These are phyloP conservation scores for Podila horticola DNA, from an alignment of 192 early-diverging fungal genomes.

Conservation along the genomic window DNA sequence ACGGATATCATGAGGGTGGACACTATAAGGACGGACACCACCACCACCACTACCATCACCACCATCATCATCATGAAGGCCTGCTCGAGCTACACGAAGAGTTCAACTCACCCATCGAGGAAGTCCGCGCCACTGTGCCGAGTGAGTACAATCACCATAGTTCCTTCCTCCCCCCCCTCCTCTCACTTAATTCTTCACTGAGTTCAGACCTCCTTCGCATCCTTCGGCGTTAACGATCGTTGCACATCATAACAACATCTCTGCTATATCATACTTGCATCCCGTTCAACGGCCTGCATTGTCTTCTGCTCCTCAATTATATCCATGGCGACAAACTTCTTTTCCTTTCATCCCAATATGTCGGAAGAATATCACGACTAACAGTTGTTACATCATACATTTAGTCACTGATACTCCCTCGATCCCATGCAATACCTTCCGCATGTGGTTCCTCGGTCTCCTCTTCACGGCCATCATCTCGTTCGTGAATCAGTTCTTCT, in stretches of 20 bases:
- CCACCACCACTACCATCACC: no score
- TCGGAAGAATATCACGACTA: no score
- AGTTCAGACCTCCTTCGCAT: not conserved
- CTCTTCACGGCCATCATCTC: not conserved
- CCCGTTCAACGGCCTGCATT: no score
- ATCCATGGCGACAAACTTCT: not conserved
- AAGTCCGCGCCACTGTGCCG: slow-evolving; percentile 38
- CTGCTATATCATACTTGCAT: no score
- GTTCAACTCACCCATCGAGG: slow-evolving; percentile 41
- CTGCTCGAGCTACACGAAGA: slow-evolving; percentile 10
- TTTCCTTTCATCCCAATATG: no score
- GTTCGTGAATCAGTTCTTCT: slow-evolving; percentile 61
- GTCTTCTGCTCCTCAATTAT: no score
- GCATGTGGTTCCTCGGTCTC: no score
- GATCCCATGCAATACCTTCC: no score
- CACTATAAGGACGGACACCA: no score
- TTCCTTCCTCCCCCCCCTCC: not conserved
- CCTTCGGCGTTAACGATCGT: no score
- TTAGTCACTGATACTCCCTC: slow-evolving; percentile 19
- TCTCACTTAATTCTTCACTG: not conserved
- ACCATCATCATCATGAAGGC: not conserved
- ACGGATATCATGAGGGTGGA: no score
- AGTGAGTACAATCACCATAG: not conserved
- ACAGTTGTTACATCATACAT: not conserved
- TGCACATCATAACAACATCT: no score